Conservation (phyloP, 2,329 filamentous ascomycete genomes). For the Hymenoscyphus occultus region DNA sequence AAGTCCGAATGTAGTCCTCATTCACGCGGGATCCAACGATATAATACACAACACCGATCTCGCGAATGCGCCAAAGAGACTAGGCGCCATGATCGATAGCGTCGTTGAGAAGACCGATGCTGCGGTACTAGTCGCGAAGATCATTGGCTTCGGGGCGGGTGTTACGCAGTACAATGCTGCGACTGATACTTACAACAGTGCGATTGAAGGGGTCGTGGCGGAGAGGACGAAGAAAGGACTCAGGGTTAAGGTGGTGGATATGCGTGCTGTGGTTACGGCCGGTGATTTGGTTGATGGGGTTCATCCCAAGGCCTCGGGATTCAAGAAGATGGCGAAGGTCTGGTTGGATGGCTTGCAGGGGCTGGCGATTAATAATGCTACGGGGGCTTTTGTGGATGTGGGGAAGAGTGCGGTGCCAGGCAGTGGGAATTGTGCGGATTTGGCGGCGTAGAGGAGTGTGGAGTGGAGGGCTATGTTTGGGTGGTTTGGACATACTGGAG, state of each 20-base stretch:
- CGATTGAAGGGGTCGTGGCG: neutral
- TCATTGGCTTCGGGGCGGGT: neutral
- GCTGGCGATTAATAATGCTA: neutral
- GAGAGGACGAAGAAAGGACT: neutral
- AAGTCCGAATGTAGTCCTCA: slow-evolving; percentile 8
- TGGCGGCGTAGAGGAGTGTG: neutral
- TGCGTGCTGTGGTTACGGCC: neutral
- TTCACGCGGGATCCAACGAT: slow-evolving; percentile 12
- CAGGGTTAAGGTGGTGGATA: slow-evolving; percentile 1
- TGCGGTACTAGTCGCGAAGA: slow-evolving; percentile 1
- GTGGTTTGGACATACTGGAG: neutral
- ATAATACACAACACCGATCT: neutral
- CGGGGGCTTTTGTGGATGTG: slow-evolving; percentile 3
- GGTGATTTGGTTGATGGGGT: slow-evolving; percentile 7
- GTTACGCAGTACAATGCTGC: neutral
- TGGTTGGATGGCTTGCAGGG: neutral
- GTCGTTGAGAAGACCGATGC: neutral
- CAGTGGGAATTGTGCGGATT: neutral
- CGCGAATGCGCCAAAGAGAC: neutral
- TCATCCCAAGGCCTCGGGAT: slow-evolving; percentile 8
- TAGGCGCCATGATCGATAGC: slow-evolving; percentile 1
- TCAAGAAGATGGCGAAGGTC: slow-evolving; percentile 1
- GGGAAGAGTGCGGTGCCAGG: neutral
- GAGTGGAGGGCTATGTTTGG: neutral
- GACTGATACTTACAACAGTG: slow-evolving; percentile 6